A percentile compares a stretch with the other conserved stretches of the same genome.
Conservation (phyloP, 2,329 filamentous ascomycete genomes). For the Fusarium subtropicale region DNA sequence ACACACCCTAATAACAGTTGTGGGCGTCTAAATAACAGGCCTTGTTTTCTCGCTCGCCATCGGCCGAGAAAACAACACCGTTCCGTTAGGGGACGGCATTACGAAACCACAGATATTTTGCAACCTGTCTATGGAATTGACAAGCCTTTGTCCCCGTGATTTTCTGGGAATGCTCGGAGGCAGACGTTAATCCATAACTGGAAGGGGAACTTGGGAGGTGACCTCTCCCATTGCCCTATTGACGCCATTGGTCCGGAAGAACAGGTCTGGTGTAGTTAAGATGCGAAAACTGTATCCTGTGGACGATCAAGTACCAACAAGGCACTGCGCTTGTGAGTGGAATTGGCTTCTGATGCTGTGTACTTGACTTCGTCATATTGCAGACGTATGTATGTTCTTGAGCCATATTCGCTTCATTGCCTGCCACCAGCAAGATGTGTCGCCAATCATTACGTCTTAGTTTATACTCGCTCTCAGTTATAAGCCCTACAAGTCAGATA, state of each 20-base stretch:
- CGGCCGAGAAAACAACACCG: slow-evolving; percentile 48
- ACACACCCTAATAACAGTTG: slow-evolving; percentile 4
- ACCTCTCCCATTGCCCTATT: slow-evolving; percentile 8
- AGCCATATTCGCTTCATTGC: neutral
- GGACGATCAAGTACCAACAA: neutral
- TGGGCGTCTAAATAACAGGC: slow-evolving; percentile 13
- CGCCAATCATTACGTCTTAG: neutral
- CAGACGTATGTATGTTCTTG: slow-evolving; percentile 2
- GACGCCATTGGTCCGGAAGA: neutral
- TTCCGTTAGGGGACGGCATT: slow-evolving; percentile 38
- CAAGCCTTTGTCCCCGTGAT: slow-evolving; percentile 40
- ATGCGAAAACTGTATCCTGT: neutral
- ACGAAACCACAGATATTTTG: slow-evolving; percentile 31
- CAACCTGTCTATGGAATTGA: slow-evolving; percentile 33
- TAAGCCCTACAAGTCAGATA: slow-evolving; percentile 24
- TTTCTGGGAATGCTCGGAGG: slow-evolving; percentile 34
- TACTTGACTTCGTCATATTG: neutral
- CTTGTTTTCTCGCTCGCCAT: slow-evolving; percentile 44
- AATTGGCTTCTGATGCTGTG: neutral
- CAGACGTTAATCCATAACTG: slow-evolving; percentile 29
- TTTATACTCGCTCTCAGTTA: slow-evolving; percentile 6
- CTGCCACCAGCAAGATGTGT: neutral
- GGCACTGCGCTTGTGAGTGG: neutral
- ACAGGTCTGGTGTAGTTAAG: neutral
- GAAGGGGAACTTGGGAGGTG: slow-evolving; percentile 18